Percentiles rank a stretch among this genome's conserved stretches.
These are phyloP conservation scores for Cryptosporidium muris DNA, from an alignment of 169 alveolate species.

Conservation along the genomic window DNA sequence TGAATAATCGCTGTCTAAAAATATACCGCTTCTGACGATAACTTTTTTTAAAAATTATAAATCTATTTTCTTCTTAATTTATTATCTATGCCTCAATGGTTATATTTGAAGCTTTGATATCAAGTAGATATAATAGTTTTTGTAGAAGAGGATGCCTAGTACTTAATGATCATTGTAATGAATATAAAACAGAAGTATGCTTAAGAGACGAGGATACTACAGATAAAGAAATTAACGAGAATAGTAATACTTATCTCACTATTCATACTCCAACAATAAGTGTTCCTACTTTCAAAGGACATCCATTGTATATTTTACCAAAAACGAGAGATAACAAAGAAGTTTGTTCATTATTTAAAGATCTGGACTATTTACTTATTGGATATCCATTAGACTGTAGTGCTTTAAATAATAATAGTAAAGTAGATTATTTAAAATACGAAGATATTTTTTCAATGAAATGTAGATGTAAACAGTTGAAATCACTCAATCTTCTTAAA, in stretches of 20 bases:
- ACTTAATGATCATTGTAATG: slow-evolving; percentile 1
- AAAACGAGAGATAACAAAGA: slow-evolving; percentile 2
- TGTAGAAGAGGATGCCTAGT: slow-evolving; percentile 46
- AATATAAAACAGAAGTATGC: background rate
- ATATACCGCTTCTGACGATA: no score
- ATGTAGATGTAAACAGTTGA: background rate
- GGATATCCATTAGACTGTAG: slow-evolving; percentile 19
- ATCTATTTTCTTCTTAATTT: no score
- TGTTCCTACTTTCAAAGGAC: slow-evolving; percentile 51
- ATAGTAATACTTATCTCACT: background rate
- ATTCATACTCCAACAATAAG: slow-evolving; percentile 50
- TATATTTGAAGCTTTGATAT: slow-evolving; percentile 14
- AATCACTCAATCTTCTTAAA: background rate
- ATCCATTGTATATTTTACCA: slow-evolving; percentile 47
- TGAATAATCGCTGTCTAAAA: no score
- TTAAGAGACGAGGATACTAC: background rate
- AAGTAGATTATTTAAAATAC: background rate
- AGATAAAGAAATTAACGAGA: background rate
- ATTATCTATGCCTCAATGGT: slow-evolving; percentile 14
- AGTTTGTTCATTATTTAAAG: slow-evolving; percentile 17
- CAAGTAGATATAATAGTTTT: background rate
- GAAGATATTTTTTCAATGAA: background rate
- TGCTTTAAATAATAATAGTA: background rate
- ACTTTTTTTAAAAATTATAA: no score
- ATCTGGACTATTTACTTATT: slow-evolving; percentile 25